A percentile compares a stretch with the other conserved stretches of the same genome.
These are phyloP conservation scores for Geopyxis carbonaria DNA, from an alignment of 495 filamentous ascomycete genomes.

Conservation along the genomic window DNA sequence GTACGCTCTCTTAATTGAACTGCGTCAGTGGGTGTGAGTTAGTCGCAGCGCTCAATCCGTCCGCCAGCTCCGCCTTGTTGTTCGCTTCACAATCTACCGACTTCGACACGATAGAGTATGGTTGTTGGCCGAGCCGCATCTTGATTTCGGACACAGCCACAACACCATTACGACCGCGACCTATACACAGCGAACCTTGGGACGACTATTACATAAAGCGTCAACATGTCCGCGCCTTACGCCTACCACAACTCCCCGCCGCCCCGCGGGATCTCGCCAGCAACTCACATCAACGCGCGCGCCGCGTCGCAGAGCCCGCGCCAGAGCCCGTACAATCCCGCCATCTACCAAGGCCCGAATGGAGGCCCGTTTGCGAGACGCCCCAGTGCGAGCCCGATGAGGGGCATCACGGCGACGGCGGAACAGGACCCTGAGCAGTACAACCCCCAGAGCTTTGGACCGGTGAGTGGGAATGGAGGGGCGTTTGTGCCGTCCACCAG, in stretches of 20 bases:
- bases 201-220: slow-evolving; percentile 1
- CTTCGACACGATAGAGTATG: no score
- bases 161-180: no score
- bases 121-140: no score
- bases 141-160: no score
- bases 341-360: background rate
- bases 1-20: no score
- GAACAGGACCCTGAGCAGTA: slow-evolving; percentile 14
- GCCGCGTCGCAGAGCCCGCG: background rate
- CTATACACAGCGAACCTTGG: no score
- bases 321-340: background rate
- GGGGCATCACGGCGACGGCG: no score
- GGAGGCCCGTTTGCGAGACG: slow-evolving; percentile 14
- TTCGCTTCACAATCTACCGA: no score
- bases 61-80: no score
- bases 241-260: slow-evolving; percentile 12
- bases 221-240: slow-evolving; percentile 21
- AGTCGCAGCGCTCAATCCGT: no score
- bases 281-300: background rate
- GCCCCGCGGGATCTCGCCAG: slow-evolving; percentile 3
- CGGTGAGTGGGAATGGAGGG: slow-evolving; percentile 16
- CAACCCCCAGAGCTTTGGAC: slow-evolving; percentile 23
- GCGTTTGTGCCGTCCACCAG: slow-evolving; percentile 18
- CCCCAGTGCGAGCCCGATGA: slow-evolving; percentile 21
- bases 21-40: no score